These are phyloP conservation scores for Pisolithus tinctorius DNA, from an alignment of 768 basidiomycete species.

Conservation along the genomic window DNA sequence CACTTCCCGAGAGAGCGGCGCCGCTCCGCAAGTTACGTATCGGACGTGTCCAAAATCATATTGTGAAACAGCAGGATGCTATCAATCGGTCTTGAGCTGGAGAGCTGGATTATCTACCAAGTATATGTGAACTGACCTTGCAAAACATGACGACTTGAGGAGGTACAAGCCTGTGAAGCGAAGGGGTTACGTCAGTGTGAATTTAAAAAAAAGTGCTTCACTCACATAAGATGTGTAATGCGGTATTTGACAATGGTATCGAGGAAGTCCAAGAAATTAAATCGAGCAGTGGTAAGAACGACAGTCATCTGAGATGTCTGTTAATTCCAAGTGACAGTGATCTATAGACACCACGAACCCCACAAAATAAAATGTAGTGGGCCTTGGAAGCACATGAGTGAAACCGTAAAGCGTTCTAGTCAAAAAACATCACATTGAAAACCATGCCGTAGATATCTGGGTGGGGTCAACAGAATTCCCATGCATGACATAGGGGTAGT, in stretches of 20 bases:
- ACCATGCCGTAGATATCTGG: constrained; percentile 65
- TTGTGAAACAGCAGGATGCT: constrained; percentile 36
- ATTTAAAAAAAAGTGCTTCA: neutral
- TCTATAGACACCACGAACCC: constrained; percentile 33
- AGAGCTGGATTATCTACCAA: neutral
- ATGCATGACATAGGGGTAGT: neutral
- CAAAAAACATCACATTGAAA: constrained; percentile 38
- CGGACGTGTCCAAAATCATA: constrained; percentile 35
- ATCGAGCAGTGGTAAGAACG: constrained; percentile 38
- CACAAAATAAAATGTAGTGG: constrained; percentile 50
- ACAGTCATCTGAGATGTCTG: constrained; percentile 37
- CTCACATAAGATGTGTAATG: constrained; percentile 39
- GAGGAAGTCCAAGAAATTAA: constrained; percentile 38
- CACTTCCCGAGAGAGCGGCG: constrained; percentile 49
- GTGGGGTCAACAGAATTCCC: neutral
- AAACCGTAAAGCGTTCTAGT: neutral
- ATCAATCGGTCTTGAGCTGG: neutral
- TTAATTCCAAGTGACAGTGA: constrained; percentile 2
- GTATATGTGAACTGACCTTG: constrained; percentile 31
- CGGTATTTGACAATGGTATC: constrained; percentile 38
- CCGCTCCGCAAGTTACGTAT: constrained; percentile 43
- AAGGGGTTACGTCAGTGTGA: neutral
- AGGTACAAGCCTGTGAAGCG: constrained; percentile 32
- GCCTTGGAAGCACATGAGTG: constrained; percentile 35
- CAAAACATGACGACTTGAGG: constrained; percentile 44